Evolutionary conservation across 129 eudicot genomes (phyloP), one percentile per base, ranked within the genome.

Genomic region (Saussurea involucrata): DNA sequence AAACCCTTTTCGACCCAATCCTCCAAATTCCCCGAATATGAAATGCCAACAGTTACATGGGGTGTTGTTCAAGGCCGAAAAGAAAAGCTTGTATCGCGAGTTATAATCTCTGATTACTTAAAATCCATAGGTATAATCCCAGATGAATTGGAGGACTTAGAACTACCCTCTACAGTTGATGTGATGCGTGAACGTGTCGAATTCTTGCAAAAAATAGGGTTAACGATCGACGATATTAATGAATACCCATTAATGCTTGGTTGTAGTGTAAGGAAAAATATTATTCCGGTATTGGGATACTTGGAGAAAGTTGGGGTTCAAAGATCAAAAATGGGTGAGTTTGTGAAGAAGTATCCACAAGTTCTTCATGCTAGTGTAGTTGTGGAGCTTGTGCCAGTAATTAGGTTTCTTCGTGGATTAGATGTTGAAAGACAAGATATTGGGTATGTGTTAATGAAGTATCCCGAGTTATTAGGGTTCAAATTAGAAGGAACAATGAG

Each of bases 1-100:
- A 67, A 80, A 63, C 78, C 82, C 76, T 85, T 70, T 83, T 89
- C 95, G 6, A 70, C 88, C 24, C 89, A 85, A 73, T 69, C 92
- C 58, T 74, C 76, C 32, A 86, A 85, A 37, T 87, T 89, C 28
- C 91, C 95, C 6, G 95, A 89, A 69, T 89, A 89, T 79, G 91
- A 89, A 81, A 89, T 89, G 95, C 95, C 95, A 10, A 77, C 95
- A 4, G 95, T 89, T 27, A 89, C 95, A 3, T 89, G 95, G 95
- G 95, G 89, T 25, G 89, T 89, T 7, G 95, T 89, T 40, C 95
- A 87, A 78, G 95, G 95, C n/a, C 70, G 95, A 20, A 89, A 87
- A 68, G 95, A 89, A 12, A 89, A 85, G 28, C 84, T 89, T 2
- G 95, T 89, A 1, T 89, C 95, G 0, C 76, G 90, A 25, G 95